phyloP scores from a whole-genome alignment of 169 alveolate species.

The Plasmodium blacklocki region DNA sequence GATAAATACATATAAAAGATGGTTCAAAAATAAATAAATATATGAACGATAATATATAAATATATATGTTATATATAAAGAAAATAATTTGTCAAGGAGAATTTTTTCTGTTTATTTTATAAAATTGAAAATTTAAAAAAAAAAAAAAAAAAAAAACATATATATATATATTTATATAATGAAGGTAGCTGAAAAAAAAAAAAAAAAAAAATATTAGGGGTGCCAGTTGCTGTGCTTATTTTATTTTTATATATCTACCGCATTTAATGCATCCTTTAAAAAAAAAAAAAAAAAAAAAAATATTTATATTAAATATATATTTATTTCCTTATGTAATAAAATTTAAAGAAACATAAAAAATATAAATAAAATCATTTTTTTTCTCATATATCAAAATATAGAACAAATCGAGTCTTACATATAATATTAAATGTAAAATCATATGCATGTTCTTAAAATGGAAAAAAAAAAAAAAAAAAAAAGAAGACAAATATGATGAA shows the following conservation, averaged over 20 bases:
- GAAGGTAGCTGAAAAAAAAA: constrained; percentile 13
- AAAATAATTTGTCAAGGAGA: too few species aligned
- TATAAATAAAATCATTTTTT: too few species aligned
- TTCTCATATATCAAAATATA: too few species aligned
- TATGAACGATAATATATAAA: too few species aligned
- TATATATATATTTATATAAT: background rate
- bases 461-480: background rate
- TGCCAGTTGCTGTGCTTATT: background rate
- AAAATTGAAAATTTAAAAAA: background rate
- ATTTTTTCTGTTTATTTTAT: too few species aligned
- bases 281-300: background rate
- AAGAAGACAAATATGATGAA: background rate
- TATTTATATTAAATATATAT: too few species aligned
- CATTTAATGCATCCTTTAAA: constrained; percentile 32
- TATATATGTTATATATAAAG: too few species aligned
- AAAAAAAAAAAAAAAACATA: background rate
- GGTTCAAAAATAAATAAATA: too few species aligned
- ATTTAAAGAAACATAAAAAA: too few species aligned
- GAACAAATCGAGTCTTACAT: too few species aligned
- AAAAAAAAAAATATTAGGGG: constrained; percentile 8
- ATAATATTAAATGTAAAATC: background rate
- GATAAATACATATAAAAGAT: too few species aligned
- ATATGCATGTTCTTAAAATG: background rate
- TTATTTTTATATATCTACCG: constrained; percentile 26
- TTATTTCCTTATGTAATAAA: too few species aligned